Conservation (phyloP, 164 flowering plant genomes). For the Tinospora cordifolia region DNA sequence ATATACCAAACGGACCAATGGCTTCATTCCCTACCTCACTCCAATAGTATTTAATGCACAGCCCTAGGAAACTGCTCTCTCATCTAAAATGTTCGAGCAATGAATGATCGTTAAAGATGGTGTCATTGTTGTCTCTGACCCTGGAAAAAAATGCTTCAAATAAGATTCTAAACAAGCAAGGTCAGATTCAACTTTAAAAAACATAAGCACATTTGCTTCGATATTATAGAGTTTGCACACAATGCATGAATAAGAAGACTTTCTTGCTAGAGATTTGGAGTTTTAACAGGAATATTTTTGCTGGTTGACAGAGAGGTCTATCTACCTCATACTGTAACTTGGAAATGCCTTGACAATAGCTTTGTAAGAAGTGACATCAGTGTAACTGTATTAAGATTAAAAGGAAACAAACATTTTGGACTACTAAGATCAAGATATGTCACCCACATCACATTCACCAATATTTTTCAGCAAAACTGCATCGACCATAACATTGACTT, state of each 20-base stretch:
- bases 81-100: slow-evolving; percentile 9
- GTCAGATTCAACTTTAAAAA: neutral
- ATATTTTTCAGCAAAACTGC: too few relatives aligned
- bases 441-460: too few relatives aligned
- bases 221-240: neutral
- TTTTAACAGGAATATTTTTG: too few relatives aligned
- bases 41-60: slow-evolving; percentile 5
- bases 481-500: too few relatives aligned
- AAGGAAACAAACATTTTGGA: too few relatives aligned
- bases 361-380: too few relatives aligned
- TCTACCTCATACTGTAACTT: neutral
- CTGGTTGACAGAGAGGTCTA: neutral
- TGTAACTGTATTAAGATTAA: too few relatives aligned
- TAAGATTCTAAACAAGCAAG: neutral
- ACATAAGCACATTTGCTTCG: neutral
- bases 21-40: slow-evolving; percentile 39
- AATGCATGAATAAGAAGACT: neutral
- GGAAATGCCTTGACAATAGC: neutral
- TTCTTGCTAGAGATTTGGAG: neutral
- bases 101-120: slow-evolving; percentile 5
- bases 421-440: too few relatives aligned
- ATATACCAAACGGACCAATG: slow-evolving; percentile 36
- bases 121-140: slow-evolving; percentile 13
- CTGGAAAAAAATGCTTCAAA: slow-evolving; percentile 8
- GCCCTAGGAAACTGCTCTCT: neutral